Percentiles rank a stretch among this genome's conserved stretches.
Conservation (phyloP, 2,329 filamentous ascomycete species). For the Colletotrichum eleusines region DNA sequence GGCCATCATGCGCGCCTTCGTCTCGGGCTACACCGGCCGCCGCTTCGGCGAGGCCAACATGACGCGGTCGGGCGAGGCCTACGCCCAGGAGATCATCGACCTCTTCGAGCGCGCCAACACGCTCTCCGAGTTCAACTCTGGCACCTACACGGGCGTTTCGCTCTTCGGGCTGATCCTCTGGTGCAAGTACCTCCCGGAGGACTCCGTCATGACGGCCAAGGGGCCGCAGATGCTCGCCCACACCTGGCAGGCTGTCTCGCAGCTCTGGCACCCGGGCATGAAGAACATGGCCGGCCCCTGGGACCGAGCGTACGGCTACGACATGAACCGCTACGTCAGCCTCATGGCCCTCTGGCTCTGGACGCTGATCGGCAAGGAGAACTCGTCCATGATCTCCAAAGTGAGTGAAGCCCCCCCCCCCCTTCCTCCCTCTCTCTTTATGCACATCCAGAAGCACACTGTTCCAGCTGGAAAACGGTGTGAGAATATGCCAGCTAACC, state of each 20-base stretch:
- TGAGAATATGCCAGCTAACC: slow-evolving; percentile 22
- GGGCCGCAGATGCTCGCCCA: slow-evolving; percentile 63
- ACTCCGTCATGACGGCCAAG: slow-evolving; percentile 65
- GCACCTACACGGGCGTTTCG: slow-evolving; percentile 73
- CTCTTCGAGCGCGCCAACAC: slow-evolving; percentile 68
- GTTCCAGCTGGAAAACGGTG: background rate
- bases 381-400: slow-evolving; percentile 51
- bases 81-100: slow-evolving; percentile 67
- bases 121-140: slow-evolving; percentile 72
- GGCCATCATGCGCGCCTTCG: slow-evolving; percentile 72
- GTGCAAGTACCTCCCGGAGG: slow-evolving; percentile 68
- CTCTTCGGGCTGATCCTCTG: slow-evolving; percentile 69
- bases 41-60: slow-evolving; percentile 68
- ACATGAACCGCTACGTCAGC: slow-evolving; percentile 72
- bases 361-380: slow-evolving; percentile 65
- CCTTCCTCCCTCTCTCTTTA: background rate
- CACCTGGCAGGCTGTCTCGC: slow-evolving; percentile 64
- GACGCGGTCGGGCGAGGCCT: slow-evolving; percentile 66
- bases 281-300: slow-evolving; percentile 73
- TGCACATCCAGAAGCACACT: no score
- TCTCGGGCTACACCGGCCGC: slow-evolving; percentile 69
- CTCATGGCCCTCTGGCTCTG: slow-evolving; percentile 71
- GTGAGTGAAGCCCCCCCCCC: slow-evolving; percentile 42
- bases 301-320: slow-evolving; percentile 73
- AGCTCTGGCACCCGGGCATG: slow-evolving; percentile 69